Conservation (phyloP, 768 basidiomycete genomes). For the Hemileccinum rubropunctum region DNA sequence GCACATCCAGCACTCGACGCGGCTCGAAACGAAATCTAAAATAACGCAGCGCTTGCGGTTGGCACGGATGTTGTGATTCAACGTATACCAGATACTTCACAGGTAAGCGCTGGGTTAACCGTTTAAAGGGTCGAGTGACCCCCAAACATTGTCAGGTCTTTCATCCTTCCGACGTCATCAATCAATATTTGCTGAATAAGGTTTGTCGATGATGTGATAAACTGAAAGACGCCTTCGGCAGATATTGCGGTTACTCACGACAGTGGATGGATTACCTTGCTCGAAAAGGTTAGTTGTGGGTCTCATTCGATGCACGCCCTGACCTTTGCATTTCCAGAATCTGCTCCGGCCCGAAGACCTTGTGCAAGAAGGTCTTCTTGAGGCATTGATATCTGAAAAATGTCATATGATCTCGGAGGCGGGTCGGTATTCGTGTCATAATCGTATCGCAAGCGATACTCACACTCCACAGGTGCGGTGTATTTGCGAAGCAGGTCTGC, state of each 20-base stretch:
- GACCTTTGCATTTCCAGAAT: neutral
- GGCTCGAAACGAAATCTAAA: neutral
- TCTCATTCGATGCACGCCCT: neutral
- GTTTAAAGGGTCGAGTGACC: neutral
- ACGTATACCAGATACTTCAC: neutral
- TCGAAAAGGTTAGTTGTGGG: constrained; percentile 2
- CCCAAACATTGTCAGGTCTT: neutral
- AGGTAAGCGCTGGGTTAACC: neutral
- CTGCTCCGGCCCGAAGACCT: constrained; percentile 1
- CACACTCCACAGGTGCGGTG: neutral
- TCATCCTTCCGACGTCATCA: constrained; percentile 12
- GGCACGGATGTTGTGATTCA: constrained; percentile 1
- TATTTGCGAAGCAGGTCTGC: constrained; percentile 11
- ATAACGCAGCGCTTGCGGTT: neutral
- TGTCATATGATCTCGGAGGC: neutral
- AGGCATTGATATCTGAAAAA: neutral
- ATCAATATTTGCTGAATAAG: constrained; percentile 1
- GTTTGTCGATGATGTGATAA: neutral
- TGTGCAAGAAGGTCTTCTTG: neutral
- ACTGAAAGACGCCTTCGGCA: neutral
- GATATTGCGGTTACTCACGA: neutral
- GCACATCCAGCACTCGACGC: neutral
- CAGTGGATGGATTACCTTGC: neutral
- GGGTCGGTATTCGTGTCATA: neutral
- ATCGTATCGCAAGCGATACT: neutral